A percentile compares a stretch with the other conserved stretches of the same genome.
Evolutionary conservation across 208 protist genomes (phyloP).

Genomic region (Leishmania major): DNA sequence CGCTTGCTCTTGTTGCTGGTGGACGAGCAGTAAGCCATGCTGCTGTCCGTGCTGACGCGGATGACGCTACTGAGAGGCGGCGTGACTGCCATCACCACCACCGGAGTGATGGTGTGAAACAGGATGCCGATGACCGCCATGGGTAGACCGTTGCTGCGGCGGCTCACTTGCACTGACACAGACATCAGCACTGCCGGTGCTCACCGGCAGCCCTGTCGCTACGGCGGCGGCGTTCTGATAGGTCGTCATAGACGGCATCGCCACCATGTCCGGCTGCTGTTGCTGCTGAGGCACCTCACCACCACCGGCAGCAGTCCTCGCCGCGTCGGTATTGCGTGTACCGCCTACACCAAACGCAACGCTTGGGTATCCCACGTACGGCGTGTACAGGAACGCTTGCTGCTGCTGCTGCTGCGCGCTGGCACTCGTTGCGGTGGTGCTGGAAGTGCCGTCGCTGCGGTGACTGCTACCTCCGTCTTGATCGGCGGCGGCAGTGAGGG

Average conservation of each 20-base stretch:
- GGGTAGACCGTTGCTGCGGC: background rate
- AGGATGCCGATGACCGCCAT: background rate
- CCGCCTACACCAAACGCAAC: conserved; percentile 7
- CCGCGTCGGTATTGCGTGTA: background rate
- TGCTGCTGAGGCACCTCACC: background rate
- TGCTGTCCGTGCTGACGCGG: background rate
- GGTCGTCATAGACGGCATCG: background rate
- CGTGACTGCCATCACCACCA: background rate
- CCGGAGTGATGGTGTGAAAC: background rate
- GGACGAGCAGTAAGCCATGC: background rate
- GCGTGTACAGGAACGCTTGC: conserved; percentile 10
- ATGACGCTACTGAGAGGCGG: background rate
- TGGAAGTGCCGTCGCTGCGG: conserved; percentile 9
- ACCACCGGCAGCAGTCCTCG: background rate
- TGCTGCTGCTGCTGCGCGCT: conserved; percentile 25
- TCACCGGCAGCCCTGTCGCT: background rate
- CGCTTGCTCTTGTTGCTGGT: background rate
- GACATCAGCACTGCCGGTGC: background rate
- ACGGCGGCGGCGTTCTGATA: background rate
- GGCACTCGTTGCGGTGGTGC: background rate
- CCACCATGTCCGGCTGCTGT: background rate
- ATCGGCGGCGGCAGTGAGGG: background rate
- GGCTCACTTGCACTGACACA: background rate
- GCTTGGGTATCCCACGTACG: conserved; percentile 18
- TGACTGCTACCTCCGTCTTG: conserved; percentile 8